Evolutionary conservation across 2,329 filamentous ascomycete genomes (phyloP).

Genomic region (Claviceps sp.): DNA sequence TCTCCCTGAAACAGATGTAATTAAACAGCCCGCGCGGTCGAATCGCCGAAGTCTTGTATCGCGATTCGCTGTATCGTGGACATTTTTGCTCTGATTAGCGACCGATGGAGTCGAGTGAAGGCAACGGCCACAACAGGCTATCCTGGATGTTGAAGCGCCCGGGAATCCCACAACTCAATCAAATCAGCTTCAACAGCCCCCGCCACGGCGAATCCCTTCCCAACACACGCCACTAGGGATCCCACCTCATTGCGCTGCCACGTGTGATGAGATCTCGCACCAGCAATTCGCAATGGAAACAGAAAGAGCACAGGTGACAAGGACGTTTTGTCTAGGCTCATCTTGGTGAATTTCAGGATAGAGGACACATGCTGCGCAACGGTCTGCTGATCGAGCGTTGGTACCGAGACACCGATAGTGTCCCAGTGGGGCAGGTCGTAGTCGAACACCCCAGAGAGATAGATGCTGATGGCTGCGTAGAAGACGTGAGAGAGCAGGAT

Average conservation of each 20-base stretch:
- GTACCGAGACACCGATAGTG: background rate
- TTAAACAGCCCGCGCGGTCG: too few species aligned
- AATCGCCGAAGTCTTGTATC: too few species aligned
- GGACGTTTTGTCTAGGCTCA: conserved; percentile 8
- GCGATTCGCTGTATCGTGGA: too few species aligned
- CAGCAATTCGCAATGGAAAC: conserved; percentile 22
- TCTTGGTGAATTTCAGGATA: conserved; percentile 12
- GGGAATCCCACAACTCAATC: background rate
- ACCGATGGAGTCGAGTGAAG: background rate
- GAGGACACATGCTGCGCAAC: background rate
- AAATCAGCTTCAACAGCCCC: background rate
- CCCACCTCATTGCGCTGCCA: conserved; percentile 1
- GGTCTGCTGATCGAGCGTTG: background rate
- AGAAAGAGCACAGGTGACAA: conserved; percentile 20
- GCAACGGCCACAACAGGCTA: background rate
- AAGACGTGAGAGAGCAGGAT: conserved; percentile 12
- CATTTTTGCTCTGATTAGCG: background rate
- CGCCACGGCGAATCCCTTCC: background rate
- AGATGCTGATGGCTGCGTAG: conserved; percentile 21
- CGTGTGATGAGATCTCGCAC: conserved; percentile 14
- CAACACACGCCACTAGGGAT: background rate
- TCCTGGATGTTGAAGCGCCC: background rate
- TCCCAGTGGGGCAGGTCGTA: conserved; percentile 21
- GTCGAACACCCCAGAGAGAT: conserved; percentile 23
- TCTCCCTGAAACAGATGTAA: too few species aligned